Conservation (phyloP, 805 yeast genomes). For the Saccharomycopsis sp. region DNA sequence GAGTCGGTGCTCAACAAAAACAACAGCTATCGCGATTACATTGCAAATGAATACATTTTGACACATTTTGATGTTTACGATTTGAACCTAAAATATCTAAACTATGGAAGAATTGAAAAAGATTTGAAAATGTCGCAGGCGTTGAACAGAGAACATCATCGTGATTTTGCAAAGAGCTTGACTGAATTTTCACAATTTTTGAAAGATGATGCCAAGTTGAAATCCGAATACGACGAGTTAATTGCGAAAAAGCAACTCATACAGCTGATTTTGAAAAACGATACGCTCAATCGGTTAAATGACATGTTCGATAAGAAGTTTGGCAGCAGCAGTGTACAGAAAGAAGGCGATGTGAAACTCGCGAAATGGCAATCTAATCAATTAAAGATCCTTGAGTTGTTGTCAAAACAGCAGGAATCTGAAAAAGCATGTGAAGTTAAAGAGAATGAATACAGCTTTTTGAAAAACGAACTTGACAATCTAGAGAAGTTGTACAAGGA, state of each 20-base stretch:
- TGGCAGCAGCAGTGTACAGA: conserved; percentile 20
- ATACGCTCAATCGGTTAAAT: conserved; percentile 3
- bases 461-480: conserved; percentile 46
- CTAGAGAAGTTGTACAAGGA: conserved; percentile 43
- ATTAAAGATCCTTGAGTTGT: conserved; percentile 37
- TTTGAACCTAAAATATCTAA: conserved; percentile 32
- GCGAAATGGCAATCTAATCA: conserved; percentile 30
- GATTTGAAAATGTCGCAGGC: conserved; percentile 33
- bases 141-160: conserved; percentile 35
- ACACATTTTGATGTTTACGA: conserved; percentile 34
- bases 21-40: conserved; percentile 48
- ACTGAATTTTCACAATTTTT: conserved; percentile 28
- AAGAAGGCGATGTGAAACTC: conserved; percentile 23
- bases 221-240: conserved; percentile 14
- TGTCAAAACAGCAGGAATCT: conserved; percentile 36
- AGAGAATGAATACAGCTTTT: conserved; percentile 54
- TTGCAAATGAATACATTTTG: conserved; percentile 46
- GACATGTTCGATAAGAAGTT: conserved; percentile 23
- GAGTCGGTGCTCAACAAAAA: conserved; percentile 24
- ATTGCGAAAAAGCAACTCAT: conserved; percentile 21
- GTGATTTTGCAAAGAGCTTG: conserved; percentile 38
- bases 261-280: conserved; percentile 16
- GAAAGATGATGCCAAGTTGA: conserved; percentile 24
- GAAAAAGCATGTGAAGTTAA: conserved; percentile 38
- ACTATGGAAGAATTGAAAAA: conserved; percentile 36